Evolutionary conservation across 2,329 filamentous ascomycete species (phyloP).

Genomic region (Xylariaceae sp.): DNA sequence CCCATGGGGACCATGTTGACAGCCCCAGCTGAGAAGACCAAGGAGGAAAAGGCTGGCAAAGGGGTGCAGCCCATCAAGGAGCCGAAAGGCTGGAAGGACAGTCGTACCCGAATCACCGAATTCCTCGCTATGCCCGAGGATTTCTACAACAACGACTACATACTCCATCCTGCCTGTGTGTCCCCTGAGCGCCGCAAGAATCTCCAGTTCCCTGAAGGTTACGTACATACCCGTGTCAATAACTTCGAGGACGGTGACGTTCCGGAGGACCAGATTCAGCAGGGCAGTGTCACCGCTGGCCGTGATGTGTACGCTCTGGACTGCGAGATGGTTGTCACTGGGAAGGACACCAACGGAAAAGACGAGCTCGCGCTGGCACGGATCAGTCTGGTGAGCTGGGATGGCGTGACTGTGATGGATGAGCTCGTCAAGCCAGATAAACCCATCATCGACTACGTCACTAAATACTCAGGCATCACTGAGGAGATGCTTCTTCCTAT

Average conservation of each 20-base stretch:
- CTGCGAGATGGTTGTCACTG: slow-evolving; percentile 94
- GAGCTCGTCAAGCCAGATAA: slow-evolving; percentile 87
- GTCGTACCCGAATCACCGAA: slow-evolving; percentile 77
- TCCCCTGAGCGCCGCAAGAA: slow-evolving; percentile 55
- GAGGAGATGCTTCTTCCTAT: slow-evolving; percentile 77
- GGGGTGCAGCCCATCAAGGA: slow-evolving; percentile 60
- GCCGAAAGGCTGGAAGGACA: slow-evolving; percentile 66
- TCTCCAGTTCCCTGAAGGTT: slow-evolving; percentile 63
- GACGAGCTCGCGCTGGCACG: slow-evolving; percentile 81
- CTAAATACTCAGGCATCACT: slow-evolving; percentile 89
- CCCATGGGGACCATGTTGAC: slow-evolving; percentile 82
- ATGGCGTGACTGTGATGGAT: slow-evolving; percentile 77
- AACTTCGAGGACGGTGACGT: slow-evolving; percentile 64
- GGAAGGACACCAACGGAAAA: slow-evolving; percentile 44
- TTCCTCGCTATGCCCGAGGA: slow-evolving; percentile 73
- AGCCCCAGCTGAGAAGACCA: slow-evolving; percentile 65
- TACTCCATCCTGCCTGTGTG: slow-evolving; percentile 77
- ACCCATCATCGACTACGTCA: slow-evolving; percentile 91
- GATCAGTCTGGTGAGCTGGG: slow-evolving; percentile 84
- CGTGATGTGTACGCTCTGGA: slow-evolving; percentile 79
- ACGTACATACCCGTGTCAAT: slow-evolving; percentile 75
- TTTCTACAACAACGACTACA: slow-evolving; percentile 78
- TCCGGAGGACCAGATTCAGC: slow-evolving; percentile 68
- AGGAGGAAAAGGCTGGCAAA: slow-evolving; percentile 63
- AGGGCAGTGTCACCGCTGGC: slow-evolving; percentile 80